Evolutionary conservation across 441 rosid genomes (phyloP).

Genomic region (Corymbia calophylla): DNA sequence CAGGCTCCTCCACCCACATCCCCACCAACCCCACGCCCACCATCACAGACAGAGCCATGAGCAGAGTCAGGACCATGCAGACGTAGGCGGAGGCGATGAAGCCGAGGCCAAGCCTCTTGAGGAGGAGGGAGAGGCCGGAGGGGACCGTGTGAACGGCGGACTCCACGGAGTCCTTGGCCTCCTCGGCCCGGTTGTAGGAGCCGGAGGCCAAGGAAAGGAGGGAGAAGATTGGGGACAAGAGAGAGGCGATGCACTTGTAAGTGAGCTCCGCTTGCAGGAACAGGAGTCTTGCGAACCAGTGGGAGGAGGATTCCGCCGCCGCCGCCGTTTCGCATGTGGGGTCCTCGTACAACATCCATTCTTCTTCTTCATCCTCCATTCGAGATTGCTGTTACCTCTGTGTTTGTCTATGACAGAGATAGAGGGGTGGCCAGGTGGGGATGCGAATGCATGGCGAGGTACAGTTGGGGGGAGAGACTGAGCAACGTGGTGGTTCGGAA

Average conservation of each 20-base stretch:
- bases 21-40: slow-evolving; percentile 53
- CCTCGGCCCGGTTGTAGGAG: slow-evolving; percentile 50
- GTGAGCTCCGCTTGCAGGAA: slow-evolving; percentile 48
- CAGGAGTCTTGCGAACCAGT: slow-evolving; percentile 36
- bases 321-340: background rate
- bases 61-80: slow-evolving; percentile 27
- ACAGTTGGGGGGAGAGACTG: background rate
- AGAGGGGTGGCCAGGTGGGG: background rate
- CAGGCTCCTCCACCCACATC: slow-evolving; percentile 58
- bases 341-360: background rate
- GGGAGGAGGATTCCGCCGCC: background rate
- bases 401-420: background rate
- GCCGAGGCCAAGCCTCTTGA: slow-evolving; percentile 45
- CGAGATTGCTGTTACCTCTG: background rate
- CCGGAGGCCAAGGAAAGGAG: slow-evolving; percentile 21
- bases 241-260: slow-evolving; percentile 28
- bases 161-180: slow-evolving; percentile 18
- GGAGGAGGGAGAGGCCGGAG: slow-evolving; percentile 1
- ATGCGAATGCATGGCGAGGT: background rate
- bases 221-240: slow-evolving; percentile 38
- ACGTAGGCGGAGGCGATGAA: slow-evolving; percentile 49
- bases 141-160: slow-evolving; percentile 33
- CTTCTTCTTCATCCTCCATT: background rate
- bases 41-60: slow-evolving; percentile 35
- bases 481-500: background rate